These are phyloP conservation scores for Cadophora gregata DNA, from an alignment of 2,329 filamentous ascomycete species.

Conservation along the genomic window DNA sequence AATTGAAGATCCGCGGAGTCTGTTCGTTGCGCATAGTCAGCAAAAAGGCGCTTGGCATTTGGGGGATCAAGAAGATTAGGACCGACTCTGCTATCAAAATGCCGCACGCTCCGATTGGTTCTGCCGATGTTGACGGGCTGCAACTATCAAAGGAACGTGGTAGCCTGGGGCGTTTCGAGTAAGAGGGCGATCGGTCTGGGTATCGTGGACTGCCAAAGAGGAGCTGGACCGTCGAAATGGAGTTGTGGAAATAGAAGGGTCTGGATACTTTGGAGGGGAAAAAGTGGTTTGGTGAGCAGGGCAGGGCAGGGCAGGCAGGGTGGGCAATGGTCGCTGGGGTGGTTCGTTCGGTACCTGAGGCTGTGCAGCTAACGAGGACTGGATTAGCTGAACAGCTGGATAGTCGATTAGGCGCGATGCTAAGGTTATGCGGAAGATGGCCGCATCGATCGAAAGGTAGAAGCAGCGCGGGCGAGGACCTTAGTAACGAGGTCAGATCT, in stretches of 20 bases:
- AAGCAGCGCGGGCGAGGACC: not conserved
- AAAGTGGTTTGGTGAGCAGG: slow-evolving; percentile 16
- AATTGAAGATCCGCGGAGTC: slow-evolving; percentile 14
- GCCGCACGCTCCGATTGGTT: slow-evolving; percentile 29
- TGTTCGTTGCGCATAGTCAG: slow-evolving; percentile 22
- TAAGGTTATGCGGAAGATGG: slow-evolving; percentile 2
- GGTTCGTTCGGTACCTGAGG: slow-evolving; percentile 16
- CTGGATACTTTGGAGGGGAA: slow-evolving; percentile 18
- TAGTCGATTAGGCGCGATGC: slow-evolving; percentile 1
- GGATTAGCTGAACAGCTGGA: not conserved
- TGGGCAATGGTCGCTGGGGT: slow-evolving; percentile 1
- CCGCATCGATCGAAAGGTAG: slow-evolving; percentile 2
- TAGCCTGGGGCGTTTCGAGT: not conserved
- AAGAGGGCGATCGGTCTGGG: slow-evolving; percentile 6
- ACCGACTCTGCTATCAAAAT: slow-evolving; percentile 24
- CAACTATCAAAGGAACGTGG: not conserved
- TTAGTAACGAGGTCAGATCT: not conserved
- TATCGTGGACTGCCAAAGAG: slow-evolving; percentile 10
- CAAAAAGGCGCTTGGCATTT: slow-evolving; percentile 25
- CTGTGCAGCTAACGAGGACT: slow-evolving; percentile 8
- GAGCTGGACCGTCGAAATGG: slow-evolving; percentile 13
- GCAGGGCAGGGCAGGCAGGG: not conserved
- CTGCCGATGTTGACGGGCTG: not conserved
- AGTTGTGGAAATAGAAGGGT: slow-evolving; percentile 17
- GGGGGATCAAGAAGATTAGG: slow-evolving; percentile 19